phyloP scores from a whole-genome alignment of 208 protist species.

The Leishmania arabica region DNA sequence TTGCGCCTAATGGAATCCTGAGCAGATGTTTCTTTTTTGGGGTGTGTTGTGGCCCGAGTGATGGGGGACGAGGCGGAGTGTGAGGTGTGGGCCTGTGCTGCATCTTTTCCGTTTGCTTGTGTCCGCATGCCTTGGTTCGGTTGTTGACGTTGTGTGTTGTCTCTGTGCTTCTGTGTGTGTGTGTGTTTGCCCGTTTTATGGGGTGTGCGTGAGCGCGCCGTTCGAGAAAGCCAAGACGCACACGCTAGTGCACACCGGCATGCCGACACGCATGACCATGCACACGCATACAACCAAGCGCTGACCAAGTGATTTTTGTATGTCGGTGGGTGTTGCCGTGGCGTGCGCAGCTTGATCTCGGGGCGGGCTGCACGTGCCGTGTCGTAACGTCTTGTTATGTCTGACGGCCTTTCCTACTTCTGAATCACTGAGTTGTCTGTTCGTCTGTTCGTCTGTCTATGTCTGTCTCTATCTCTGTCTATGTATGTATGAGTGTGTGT shows the following conservation, averaged over 20 bases:
- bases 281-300: neutral
- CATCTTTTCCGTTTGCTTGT: neutral
- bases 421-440: neutral
- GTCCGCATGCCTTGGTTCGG: neutral
- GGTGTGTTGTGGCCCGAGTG: neutral
- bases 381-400: neutral
- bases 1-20: slow-evolving; percentile 24
- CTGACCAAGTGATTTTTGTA: neutral
- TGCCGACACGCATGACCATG: neutral
- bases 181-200: neutral
- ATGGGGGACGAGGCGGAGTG: neutral
- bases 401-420: neutral
- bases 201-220: neutral
- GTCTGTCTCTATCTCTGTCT: neutral
- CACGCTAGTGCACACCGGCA: neutral
- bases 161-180: neutral
- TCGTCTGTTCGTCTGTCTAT: neutral
- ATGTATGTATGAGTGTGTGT: neutral
- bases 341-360: neutral
- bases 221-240: neutral
- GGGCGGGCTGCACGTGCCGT: neutral
- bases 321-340: neutral
- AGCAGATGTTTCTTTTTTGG: neutral
- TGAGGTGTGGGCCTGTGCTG: neutral
- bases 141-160: too few species aligned